Percentiles rank a stretch among this genome's conserved stretches.
Conservation (phyloP, 208 protist genomes). For the Blechomonas ayalai region DNA sequence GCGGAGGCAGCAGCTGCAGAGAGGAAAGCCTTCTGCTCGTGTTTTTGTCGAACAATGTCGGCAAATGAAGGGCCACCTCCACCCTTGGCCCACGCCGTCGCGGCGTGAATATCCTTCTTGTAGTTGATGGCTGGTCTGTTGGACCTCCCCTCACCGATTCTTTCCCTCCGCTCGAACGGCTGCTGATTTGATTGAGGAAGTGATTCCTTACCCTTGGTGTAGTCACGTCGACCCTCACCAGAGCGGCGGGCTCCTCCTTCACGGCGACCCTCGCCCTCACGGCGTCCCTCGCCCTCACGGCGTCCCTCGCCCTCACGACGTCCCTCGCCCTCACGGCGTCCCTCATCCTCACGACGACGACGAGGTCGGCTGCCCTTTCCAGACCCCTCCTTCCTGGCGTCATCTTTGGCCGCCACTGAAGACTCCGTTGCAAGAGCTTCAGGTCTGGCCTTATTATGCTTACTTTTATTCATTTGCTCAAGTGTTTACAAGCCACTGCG, state of each 20-base stretch:
- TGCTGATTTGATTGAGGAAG: too few species aligned
- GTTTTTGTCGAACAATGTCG: slow-evolving; percentile 42
- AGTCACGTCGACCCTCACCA: slow-evolving; percentile 7
- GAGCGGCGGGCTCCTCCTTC: slow-evolving; percentile 3
- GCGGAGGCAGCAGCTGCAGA: slow-evolving; percentile 5
- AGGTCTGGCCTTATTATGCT: neutral
- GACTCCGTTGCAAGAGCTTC: slow-evolving; percentile 4
- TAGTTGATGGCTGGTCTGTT: slow-evolving; percentile 31
- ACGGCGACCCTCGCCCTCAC: neutral
- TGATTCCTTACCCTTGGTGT: slow-evolving; percentile 5
- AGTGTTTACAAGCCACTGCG: slow-evolving; percentile 1
- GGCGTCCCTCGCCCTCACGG: slow-evolving; percentile 1
- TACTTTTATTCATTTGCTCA: slow-evolving; percentile 14
- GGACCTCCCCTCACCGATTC: slow-evolving; percentile 7
- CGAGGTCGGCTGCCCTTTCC: slow-evolving; percentile 8
- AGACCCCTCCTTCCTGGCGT: slow-evolving; percentile 8
- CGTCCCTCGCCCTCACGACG: neutral
- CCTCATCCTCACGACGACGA: slow-evolving; percentile 10
- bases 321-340: slow-evolving; percentile 3
- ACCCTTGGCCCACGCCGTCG: slow-evolving; percentile 44
- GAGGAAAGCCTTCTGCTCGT: slow-evolving; percentile 5
- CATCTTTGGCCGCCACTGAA: slow-evolving; percentile 6
- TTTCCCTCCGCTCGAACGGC: too few species aligned
- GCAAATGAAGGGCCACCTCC: slow-evolving; percentile 50
- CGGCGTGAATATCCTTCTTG: slow-evolving; percentile 22